Conservation (phyloP, 2,329 filamentous ascomycete species). For the Monilinia polystroma region DNA sequence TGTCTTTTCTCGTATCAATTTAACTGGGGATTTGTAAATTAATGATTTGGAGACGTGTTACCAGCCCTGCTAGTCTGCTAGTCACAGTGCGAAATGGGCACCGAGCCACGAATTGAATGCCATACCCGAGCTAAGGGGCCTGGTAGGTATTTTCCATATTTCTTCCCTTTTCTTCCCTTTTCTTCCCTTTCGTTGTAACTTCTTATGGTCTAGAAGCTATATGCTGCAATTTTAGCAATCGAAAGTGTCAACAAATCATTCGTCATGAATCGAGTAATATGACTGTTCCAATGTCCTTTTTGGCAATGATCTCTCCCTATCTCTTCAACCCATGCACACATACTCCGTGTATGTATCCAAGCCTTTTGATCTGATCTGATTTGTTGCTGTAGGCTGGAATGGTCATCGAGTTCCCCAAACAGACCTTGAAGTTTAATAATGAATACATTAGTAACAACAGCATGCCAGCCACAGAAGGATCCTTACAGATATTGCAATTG, state of each 20-base stretch:
- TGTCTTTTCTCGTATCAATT: neutral
- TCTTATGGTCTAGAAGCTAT: neutral
- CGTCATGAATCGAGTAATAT: conserved; percentile 2
- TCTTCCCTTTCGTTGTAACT: neutral
- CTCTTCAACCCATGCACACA: neutral
- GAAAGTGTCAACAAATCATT: conserved; percentile 3
- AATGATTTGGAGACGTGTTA: conserved; percentile 9
- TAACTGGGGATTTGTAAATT: conserved; percentile 6
- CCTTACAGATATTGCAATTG: conserved; percentile 14
- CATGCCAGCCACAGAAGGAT: conserved; percentile 19
- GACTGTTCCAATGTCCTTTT: neutral
- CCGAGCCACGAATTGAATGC: conserved; percentile 1
- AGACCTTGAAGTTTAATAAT: neutral
- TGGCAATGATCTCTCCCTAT: conserved; percentile 2
- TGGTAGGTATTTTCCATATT: neutral
- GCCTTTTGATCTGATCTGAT: neutral
- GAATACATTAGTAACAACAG: neutral
- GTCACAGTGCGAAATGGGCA: neutral
- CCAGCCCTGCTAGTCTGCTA: neutral
- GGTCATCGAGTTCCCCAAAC: neutral
- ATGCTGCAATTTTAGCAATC: neutral
- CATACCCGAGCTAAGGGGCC: neutral
- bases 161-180: no score
- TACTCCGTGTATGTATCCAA: neutral
- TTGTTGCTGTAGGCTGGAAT: neutral